These are phyloP conservation scores for Prunus davidiana DNA, from an alignment of 306 rosid species.

Conservation along the genomic window DNA sequence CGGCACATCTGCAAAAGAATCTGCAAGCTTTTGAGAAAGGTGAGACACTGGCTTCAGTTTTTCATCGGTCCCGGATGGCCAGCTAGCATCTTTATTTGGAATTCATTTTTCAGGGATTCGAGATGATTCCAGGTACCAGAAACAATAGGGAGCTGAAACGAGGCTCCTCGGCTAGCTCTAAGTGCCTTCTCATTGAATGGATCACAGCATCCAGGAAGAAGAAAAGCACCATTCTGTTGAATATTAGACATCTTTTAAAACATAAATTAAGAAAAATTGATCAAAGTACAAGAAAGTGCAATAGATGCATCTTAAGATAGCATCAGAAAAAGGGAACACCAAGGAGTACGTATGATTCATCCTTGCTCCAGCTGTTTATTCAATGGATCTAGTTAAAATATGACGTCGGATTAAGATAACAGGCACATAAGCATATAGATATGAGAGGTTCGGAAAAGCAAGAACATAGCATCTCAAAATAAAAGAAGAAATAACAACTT, in stretches of 20 bases:
- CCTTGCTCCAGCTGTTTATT: neutral
- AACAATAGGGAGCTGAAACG: conserved; percentile 81
- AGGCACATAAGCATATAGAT: neutral
- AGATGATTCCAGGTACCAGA: conserved; percentile 78
- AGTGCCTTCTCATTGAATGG: conserved; percentile 91
- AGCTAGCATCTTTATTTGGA: conserved; percentile 65
- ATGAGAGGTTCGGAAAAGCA: neutral
- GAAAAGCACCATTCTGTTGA: conserved; percentile 74
- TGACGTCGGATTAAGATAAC: neutral
- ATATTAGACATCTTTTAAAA: conserved; percentile 12
- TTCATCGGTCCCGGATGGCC: conserved; percentile 65
- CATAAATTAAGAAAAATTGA: neutral
- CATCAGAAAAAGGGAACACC: neutral
- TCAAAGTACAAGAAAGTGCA: neutral
- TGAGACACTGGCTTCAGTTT: conserved; percentile 34
- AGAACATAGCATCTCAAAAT: neutral
- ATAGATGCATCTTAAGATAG: neutral
- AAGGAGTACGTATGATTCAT: neutral
- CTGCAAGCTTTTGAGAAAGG: conserved; percentile 56
- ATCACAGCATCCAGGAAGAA: conserved; percentile 94
- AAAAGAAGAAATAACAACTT: neutral
- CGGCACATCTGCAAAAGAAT: conserved; percentile 43
- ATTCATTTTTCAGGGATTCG: conserved; percentile 44
- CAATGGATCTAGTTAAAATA: neutral
- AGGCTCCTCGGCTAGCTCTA: conserved; percentile 94